Evolutionary conservation across 2,329 filamentous ascomycete genomes (phyloP).

Genomic region (Alternaria gaisen): DNA sequence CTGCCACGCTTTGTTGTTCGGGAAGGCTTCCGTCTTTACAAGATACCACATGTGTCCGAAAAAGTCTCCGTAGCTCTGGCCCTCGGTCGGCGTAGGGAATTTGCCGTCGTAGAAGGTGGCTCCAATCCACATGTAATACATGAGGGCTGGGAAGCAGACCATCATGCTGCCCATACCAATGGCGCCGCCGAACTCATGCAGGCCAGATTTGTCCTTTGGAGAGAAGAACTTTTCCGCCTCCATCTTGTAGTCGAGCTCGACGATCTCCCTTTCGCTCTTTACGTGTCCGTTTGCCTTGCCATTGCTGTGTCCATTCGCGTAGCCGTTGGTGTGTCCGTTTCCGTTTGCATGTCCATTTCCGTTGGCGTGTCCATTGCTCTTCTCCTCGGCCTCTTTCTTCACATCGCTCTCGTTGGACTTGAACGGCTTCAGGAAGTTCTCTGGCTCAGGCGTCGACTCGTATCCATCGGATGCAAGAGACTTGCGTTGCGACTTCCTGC

Average conservation of each 20-base stretch:
- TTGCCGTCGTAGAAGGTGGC: conserved; percentile 91
- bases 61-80: conserved; percentile 76
- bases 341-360: conserved; percentile 34
- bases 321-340: conserved; percentile 43
- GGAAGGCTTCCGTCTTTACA: conserved; percentile 85
- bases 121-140: conserved; percentile 99
- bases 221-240: conserved; percentile 50
- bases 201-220: conserved; percentile 56
- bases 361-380: conserved; percentile 45
- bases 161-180: conserved; percentile 84
- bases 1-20: conserved; percentile 80
- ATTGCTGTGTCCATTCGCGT: conserved; percentile 31
- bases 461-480: conserved; percentile 45
- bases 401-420: conserved; percentile 3
- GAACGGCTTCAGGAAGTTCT: conserved; percentile 26
- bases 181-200: conserved; percentile 87
- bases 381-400: conserved; percentile 35
- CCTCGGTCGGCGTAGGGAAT: conserved; percentile 72
- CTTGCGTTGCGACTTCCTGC: conserved; percentile 54
- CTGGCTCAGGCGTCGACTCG: conserved; percentile 50
- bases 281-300: conserved; percentile 46
- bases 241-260: conserved; percentile 26
- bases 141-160: conserved; percentile 89
- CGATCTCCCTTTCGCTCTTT: conserved; percentile 34
- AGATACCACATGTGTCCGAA: conserved; percentile 73